Evolutionary conservation across 139 green algal genomes (phyloP).

Genomic region (Chlorella sp.): DNA sequence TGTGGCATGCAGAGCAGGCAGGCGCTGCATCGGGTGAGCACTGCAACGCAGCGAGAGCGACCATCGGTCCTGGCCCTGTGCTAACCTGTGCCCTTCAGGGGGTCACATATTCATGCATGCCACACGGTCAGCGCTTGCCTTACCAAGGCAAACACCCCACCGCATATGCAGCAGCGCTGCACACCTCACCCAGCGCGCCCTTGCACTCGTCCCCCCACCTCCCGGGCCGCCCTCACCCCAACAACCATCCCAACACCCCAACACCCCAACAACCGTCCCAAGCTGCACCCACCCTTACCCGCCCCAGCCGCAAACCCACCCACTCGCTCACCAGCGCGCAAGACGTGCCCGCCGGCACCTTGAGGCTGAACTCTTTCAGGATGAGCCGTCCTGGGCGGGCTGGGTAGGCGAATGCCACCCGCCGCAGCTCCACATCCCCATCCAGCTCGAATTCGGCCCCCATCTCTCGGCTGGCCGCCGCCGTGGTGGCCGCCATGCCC

Average conservation of each 20-base stretch:
- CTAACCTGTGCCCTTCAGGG: too few relatives aligned
- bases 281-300: too few relatives aligned
- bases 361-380: slow-evolving; percentile 73
- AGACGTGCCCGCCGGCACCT: slow-evolving; percentile 62
- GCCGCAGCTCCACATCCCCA: slow-evolving; percentile 20
- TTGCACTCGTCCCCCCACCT: too few relatives aligned
- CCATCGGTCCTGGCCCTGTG: background rate
- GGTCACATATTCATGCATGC: too few relatives aligned
- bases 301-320: too few relatives aligned
- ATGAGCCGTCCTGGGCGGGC: slow-evolving; percentile 42
- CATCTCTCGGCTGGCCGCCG: background rate
- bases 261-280: too few relatives aligned
- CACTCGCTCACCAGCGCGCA: slow-evolving; percentile 78
- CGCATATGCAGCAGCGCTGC: too few relatives aligned
- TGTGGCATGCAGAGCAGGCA: background rate
- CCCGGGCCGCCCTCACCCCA: too few relatives aligned
- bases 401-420: slow-evolving; percentile 28
- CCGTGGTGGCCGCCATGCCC: background rate
- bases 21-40: background rate
- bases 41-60: background rate
- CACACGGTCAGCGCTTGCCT: too few relatives aligned
- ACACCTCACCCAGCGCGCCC: too few relatives aligned
- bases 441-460: slow-evolving; percentile 2
- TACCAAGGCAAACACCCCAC: too few relatives aligned
- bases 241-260: too few relatives aligned